Evolutionary conservation across 306 rosid species (phyloP).

Genomic region (Senna tora): DNA sequence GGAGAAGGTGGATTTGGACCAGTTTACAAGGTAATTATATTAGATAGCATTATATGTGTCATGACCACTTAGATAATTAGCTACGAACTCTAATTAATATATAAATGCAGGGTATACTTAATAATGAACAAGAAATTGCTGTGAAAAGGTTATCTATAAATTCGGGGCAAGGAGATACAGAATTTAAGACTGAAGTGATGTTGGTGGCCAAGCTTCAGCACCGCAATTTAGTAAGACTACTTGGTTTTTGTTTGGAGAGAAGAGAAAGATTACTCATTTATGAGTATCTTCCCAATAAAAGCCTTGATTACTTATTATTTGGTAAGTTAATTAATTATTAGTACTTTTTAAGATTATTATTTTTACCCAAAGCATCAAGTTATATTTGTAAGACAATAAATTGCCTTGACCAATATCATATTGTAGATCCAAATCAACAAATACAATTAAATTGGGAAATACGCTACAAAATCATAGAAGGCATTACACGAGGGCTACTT

Average conservation of each 20-base stretch:
- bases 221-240: conserved; percentile 27
- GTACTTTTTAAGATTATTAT: too few relatives aligned
- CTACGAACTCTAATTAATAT: too few relatives aligned
- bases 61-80: neutral
- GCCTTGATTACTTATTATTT: conserved; percentile 37
- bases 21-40: neutral
- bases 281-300: conserved; percentile 34
- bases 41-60: neutral
- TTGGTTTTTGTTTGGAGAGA: conserved; percentile 27
- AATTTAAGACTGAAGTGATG: conserved; percentile 41
- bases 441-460: conserved; percentile 40
- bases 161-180: conserved; percentile 41
- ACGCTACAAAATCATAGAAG: conserved; percentile 44
- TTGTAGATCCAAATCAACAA: too few relatives aligned
- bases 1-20: conserved; percentile 12
- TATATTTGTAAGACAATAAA: too few relatives aligned
- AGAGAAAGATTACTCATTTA: conserved; percentile 39
- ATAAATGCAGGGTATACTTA: conserved; percentile 30
- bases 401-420: too few relatives aligned
- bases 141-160: conserved; percentile 30
- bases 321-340: too few relatives aligned
- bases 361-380: too few relatives aligned
- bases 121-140: conserved; percentile 26
- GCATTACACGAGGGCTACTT: conserved; percentile 46
- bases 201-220: conserved; percentile 37